Conservation (phyloP, 176 grass and related monocot species). For the Carex cristatella region DNA sequence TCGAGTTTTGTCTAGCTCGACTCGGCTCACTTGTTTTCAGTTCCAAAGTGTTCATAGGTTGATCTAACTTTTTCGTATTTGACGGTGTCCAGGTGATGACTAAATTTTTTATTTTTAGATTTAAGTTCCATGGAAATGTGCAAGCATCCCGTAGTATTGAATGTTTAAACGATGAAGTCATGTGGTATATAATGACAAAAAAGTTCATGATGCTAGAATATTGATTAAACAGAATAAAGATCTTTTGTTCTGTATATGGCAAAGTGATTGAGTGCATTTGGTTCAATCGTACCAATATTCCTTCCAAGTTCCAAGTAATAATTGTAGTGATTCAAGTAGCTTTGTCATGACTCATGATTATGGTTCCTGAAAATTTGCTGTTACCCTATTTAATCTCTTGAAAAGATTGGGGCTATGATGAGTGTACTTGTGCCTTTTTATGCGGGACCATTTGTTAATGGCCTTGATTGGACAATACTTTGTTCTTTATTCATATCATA, state of each 20-base stretch:
- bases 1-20: too few species aligned
- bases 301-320: background rate
- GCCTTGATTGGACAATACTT: background rate
- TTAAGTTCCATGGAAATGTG: too few species aligned
- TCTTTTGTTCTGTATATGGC: background rate
- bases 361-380: background rate
- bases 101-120: too few species aligned
- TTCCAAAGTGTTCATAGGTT: too few species aligned
- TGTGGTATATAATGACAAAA: background rate
- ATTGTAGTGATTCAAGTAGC: background rate
- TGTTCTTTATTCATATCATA: too few species aligned
- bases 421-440: constrained; percentile 8
- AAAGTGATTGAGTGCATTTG: constrained; percentile 11
- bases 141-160: background rate
- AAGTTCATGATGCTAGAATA: background rate
- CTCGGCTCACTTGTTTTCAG: too few species aligned
- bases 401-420: background rate
- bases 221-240: background rate
- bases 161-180: background rate
- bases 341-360: constrained; percentile 20
- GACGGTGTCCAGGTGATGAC: too few species aligned
- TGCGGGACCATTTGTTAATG: constrained; percentile 4
- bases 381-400: constrained; percentile 1
- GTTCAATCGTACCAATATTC: constrained; percentile 14
- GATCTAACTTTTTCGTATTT: too few species aligned